These are phyloP conservation scores for Lepraria neglecta DNA, from an alignment of 495 filamentous ascomycete genomes.

Conservation along the genomic window DNA sequence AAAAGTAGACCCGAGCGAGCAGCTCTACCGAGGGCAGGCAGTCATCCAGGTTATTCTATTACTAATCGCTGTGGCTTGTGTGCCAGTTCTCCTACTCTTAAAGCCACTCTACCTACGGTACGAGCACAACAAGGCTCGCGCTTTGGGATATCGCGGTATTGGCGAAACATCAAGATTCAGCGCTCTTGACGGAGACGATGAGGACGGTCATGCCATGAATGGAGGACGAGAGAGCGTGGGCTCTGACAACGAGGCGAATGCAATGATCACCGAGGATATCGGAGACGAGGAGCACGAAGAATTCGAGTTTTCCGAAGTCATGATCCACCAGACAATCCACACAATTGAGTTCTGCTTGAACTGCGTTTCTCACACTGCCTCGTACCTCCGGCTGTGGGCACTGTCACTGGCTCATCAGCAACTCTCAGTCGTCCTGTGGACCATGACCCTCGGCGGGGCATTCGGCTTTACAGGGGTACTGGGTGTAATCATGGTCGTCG, in stretches of 20 bases:
- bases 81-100: conserved; percentile 85
- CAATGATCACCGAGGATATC: conserved; percentile 81
- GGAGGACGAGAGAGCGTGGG: conserved; percentile 65
- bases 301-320: conserved; percentile 90
- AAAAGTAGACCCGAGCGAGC: conserved; percentile 53
- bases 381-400: conserved; percentile 97
- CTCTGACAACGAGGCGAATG: conserved; percentile 79
- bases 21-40: conserved; percentile 70
- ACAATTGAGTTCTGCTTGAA: conserved; percentile 99
- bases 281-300: conserved; percentile 76
- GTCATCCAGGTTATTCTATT: conserved; percentile 69
- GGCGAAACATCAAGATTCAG: conserved; percentile 81
- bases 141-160: conserved; percentile 84
- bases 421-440: conserved; percentile 91
- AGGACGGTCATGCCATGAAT: conserved; percentile 49
- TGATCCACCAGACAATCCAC: conserved; percentile 99
- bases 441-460: conserved; percentile 80
- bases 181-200: conserved; percentile 79
- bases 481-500: conserved; percentile 72
- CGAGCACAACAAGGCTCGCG: conserved; percentile 85
- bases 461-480: conserved; percentile 56
- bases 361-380: conserved; percentile 97
- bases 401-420: conserved; percentile 96
- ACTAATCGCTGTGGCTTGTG: conserved; percentile 76
- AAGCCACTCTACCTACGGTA: conserved; percentile 91